A percentile compares a stretch with the other conserved stretches of the same genome.
Conservation (phyloP, 345 rosid species). For the Brassica nigra region DNA sequence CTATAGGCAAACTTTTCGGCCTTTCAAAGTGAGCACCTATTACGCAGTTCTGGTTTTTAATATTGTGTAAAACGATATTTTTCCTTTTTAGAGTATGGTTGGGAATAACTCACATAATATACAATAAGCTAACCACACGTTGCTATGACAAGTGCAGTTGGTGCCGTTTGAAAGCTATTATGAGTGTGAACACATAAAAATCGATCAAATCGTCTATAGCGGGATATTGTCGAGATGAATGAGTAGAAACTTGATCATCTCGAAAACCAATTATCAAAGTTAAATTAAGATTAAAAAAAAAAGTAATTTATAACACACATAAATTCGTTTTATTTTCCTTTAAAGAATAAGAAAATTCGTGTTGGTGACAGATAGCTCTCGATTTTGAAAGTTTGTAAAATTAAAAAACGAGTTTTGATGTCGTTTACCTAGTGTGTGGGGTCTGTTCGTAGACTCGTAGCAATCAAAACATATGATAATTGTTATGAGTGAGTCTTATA, state of each 20-base stretch:
- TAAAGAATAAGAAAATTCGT: neutral
- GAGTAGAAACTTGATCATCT: neutral
- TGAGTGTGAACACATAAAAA: neutral
- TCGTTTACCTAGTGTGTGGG: constrained; percentile 4
- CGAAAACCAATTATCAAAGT: neutral
- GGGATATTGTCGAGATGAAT: neutral
- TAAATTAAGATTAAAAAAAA: neutral
- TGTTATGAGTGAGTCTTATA: neutral
- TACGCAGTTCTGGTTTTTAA: neutral
- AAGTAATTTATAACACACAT: neutral
- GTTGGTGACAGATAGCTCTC: neutral
- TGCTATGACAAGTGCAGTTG: neutral
- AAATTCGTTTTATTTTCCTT: too few relatives aligned
- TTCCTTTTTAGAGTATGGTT: neutral
- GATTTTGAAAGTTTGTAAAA: neutral
- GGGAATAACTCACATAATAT: neutral
- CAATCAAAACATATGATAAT: constrained; percentile 7
- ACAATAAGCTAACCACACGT: neutral
- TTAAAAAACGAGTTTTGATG: neutral
- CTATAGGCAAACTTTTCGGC: neutral
- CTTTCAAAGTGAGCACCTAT: neutral
- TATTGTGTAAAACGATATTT: neutral
- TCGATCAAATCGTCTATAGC: neutral
- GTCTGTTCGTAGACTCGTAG: constrained; percentile 24
- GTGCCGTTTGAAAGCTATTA: neutral